Evolutionary conservation across 2,329 filamentous ascomycete species (phyloP).

Genomic region (Clarireedia hainanense): DNA sequence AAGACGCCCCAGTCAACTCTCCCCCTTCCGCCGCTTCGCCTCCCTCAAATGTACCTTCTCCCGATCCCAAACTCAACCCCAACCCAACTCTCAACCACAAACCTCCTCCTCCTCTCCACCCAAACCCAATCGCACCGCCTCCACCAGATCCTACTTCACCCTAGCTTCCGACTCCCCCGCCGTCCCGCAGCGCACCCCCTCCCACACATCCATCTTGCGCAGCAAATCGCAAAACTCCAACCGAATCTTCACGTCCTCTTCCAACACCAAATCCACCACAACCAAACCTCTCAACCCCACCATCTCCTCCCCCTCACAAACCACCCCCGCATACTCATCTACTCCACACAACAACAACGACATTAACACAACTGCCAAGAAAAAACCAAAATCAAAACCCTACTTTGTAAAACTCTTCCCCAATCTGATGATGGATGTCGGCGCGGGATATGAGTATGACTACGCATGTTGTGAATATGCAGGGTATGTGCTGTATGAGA

Average conservation of each 20-base stretch:
- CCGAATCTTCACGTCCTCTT: too few species aligned
- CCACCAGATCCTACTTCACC: too few species aligned
- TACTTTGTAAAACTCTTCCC: neutral
- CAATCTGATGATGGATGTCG: neutral
- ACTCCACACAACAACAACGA: too few species aligned
- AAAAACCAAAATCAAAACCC: neutral
- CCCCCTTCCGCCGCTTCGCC: neutral
- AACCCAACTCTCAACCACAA: too few species aligned
- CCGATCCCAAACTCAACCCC: too few species aligned
- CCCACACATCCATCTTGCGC: neutral
- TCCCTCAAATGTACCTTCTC: conserved; percentile 1
- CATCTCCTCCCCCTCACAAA: neutral
- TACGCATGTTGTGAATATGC: neutral
- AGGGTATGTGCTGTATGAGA: neutral
- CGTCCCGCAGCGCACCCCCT: too few species aligned
- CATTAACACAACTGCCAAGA: neutral
- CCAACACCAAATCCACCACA: too few species aligned
- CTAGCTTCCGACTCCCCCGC: too few species aligned
- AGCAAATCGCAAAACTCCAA: too few species aligned
- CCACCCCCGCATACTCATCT: neutral
- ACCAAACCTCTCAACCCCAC: neutral
- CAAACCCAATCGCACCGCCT: too few species aligned
- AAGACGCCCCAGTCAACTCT: neutral
- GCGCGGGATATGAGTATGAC: neutral
- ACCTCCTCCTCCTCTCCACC: too few species aligned